These are phyloP conservation scores for Boechera divaricarpa DNA, from an alignment of 345 rosid genomes.

Conservation along the genomic window DNA sequence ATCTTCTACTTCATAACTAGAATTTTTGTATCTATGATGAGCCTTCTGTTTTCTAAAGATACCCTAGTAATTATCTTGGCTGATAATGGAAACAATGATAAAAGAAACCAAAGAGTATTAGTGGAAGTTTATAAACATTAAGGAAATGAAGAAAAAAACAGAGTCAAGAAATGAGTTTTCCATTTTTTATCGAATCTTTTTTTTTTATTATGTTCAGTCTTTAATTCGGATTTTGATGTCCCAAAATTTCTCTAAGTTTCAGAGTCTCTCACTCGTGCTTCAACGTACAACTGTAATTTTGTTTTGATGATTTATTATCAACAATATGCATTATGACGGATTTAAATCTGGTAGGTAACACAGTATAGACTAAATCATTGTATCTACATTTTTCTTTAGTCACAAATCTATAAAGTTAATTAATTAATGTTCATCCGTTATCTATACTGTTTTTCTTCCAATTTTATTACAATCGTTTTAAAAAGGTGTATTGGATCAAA, in stretches of 20 bases:
- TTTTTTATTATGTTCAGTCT: background rate
- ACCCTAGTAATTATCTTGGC: background rate
- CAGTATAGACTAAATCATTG: background rate
- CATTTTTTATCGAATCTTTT: background rate
- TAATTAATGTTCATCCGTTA: background rate
- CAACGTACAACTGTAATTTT: background rate
- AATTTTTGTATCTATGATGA: slow-evolving; percentile 28
- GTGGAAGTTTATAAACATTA: background rate
- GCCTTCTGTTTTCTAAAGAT: slow-evolving; percentile 11
- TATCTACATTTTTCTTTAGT: background rate
- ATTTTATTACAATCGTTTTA: background rate
- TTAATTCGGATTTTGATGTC: background rate
- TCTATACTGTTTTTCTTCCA: background rate
- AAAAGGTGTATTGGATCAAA: background rate
- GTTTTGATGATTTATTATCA: background rate
- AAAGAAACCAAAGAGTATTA: background rate
- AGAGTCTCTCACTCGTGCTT: background rate
- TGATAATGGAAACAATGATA: background rate
- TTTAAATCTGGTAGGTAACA: background rate
- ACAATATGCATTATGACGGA: background rate
- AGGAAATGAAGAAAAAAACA: background rate
- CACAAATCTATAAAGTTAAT: background rate
- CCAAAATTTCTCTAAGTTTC: background rate
- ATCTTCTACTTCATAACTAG: background rate
- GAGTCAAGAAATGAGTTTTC: background rate